Percentiles rank a stretch among this genome's conserved stretches.
Conservation (phyloP, 164 flowering plant genomes). For the Sedum album region DNA sequence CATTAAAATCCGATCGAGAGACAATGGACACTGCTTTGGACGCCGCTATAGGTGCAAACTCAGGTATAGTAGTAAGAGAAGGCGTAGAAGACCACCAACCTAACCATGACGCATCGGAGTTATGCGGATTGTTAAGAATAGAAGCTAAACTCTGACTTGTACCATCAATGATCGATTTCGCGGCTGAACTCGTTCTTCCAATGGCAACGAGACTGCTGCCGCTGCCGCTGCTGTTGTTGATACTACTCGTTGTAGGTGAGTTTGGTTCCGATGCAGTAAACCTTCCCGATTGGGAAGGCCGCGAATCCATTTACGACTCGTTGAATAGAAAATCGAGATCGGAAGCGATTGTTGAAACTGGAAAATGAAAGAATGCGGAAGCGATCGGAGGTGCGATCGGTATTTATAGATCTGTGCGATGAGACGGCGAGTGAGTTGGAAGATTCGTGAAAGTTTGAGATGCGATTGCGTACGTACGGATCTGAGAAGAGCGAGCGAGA, state of each 20-base stretch:
- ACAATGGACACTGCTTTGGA: slow-evolving; percentile 36
- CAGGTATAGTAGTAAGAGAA: slow-evolving; percentile 34
- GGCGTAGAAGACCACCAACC: slow-evolving; percentile 77
- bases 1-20: slow-evolving; percentile 49
- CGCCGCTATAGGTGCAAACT: slow-evolving; percentile 38
- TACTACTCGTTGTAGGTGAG: background rate
- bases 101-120: slow-evolving; percentile 48
- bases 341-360: background rate
- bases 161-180: slow-evolving; percentile 25
- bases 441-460: background rate
- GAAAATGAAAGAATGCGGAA: background rate
- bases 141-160: slow-evolving; percentile 73
- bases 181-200: slow-evolving; percentile 13
- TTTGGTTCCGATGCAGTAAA: slow-evolving; percentile 3
- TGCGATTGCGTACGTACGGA: background rate
- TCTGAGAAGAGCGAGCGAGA: background rate
- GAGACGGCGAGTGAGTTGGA: background rate
- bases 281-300: slow-evolving; percentile 60
- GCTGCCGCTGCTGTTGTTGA: too few relatives aligned
- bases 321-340: background rate
- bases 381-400: background rate
- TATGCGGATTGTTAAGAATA: slow-evolving; percentile 88
- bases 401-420: background rate
- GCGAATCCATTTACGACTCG: slow-evolving; percentile 29
- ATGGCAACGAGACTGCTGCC: background rate